Percentiles rank a stretch among this genome's conserved stretches.
Conservation (phyloP, 306 rosid genomes). For the Cyamopsis tetragonoloba region DNA sequence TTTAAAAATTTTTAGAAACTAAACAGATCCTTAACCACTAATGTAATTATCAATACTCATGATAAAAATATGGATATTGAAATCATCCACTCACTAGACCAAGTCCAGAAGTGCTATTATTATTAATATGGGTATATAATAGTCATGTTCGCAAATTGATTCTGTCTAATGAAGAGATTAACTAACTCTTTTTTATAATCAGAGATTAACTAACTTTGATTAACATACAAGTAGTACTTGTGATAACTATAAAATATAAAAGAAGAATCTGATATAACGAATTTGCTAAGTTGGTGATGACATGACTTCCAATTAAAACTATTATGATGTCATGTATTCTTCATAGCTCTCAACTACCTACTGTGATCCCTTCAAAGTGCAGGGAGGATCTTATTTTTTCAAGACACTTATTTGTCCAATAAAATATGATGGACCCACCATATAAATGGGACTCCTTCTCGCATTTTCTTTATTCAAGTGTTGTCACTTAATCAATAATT, state of each 20-base stretch:
- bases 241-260: neutral
- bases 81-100: neutral
- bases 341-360: neutral
- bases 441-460: neutral
- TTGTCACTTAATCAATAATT: neutral
- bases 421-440: constrained; percentile 12
- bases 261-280: neutral
- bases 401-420: neutral
- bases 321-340: neutral
- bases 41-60: neutral
- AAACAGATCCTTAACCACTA: neutral
- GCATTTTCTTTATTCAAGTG: neutral
- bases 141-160: neutral
- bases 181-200: too few relatives aligned
- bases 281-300: constrained; percentile 24
- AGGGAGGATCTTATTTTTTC: neutral
- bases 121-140: neutral
- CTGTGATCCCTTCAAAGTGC: constrained; percentile 25
- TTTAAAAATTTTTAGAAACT: neutral
- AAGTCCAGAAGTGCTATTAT: neutral
- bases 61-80: neutral
- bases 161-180: neutral
- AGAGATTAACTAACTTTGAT: constrained; percentile 1
- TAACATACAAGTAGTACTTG: neutral
- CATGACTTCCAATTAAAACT: constrained; percentile 17